Base-by-base conservation (phyloP, 305 asterid species). In the Fraxinus latifolia region DNA sequence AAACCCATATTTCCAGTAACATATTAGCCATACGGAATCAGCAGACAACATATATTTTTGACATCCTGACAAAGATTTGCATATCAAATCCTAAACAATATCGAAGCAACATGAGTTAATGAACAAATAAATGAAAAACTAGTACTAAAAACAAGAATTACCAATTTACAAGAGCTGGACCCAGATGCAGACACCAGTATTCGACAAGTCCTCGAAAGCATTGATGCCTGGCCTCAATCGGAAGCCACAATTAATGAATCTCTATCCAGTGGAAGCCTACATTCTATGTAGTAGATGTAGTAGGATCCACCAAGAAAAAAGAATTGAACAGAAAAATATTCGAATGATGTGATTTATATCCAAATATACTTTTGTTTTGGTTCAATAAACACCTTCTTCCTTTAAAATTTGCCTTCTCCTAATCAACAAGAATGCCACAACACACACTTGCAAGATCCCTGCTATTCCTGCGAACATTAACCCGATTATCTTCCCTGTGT, bases 401-500 rank as follows among this genome's bases (percentile, higher is more conserved):
- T 82, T 89, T 33, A 90, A 81, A 76, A 94, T 83, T 80, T 90
- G 96, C 85, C 86, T 83, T 87, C 94, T 89, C 85, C 88, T 91
- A 82, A 94, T 83, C 44, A 88, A 53, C 87, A 94, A 79, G 91
- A 91, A 92, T 0, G 91, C 84, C 79, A 80, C 92, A 84, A 92
- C 98, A 58, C 91, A 90, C 8, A 92, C 90, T 82, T 94, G 98
- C 90, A 94, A 85, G 85, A 91, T 85, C 79, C 82, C 81, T 0
- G 86, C 96, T 79, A 92, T 85, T 37, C 95, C 98, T 2, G 86
- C 76, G 86, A 94, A 94, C 89, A 90, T 77, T 80, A 91, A 74
- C 84, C 98, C 98, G 2, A 92, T 76, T 85, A 83, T 91, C 90
- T 91, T 86, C 83, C 95, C 98, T 68, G 86, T 78, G 85, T 91